Conservation (phyloP, 345 rosid species). For the Excoecaria agallocha region DNA sequence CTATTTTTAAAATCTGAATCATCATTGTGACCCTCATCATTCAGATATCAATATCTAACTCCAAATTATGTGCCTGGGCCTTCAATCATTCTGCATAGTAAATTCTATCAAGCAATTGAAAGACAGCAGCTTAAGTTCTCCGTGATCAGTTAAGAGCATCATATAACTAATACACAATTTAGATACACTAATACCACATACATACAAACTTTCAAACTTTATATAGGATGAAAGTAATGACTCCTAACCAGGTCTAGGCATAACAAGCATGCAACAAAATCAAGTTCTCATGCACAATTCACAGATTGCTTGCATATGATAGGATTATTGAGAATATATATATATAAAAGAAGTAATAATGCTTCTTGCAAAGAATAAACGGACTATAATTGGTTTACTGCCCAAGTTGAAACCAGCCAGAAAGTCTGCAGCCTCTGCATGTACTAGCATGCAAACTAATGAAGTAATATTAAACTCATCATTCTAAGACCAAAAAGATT, state of each 20-base stretch:
- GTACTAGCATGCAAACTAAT: not conserved
- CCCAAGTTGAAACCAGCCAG: not conserved
- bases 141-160: not conserved
- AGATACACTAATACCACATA: not conserved
- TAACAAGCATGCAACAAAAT: not conserved
- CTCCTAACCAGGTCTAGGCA: not conserved
- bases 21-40: not conserved
- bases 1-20: not conserved
- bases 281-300: not conserved
- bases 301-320: not conserved
- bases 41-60: not conserved
- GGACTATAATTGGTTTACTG: not conserved
- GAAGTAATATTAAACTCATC: not conserved
- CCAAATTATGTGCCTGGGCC: not conserved
- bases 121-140: not conserved
- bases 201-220: not conserved
- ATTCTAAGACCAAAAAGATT: not conserved
- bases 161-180: not conserved
- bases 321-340: not conserved
- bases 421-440: not conserved
- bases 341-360: not conserved
- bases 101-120: not conserved
- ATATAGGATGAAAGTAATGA: not conserved
- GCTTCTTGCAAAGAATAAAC: not conserved
- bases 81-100: not conserved